These are phyloP conservation scores for Xylaria polymorpha DNA, from an alignment of 2,329 filamentous ascomycete genomes.

Conservation along the genomic window DNA sequence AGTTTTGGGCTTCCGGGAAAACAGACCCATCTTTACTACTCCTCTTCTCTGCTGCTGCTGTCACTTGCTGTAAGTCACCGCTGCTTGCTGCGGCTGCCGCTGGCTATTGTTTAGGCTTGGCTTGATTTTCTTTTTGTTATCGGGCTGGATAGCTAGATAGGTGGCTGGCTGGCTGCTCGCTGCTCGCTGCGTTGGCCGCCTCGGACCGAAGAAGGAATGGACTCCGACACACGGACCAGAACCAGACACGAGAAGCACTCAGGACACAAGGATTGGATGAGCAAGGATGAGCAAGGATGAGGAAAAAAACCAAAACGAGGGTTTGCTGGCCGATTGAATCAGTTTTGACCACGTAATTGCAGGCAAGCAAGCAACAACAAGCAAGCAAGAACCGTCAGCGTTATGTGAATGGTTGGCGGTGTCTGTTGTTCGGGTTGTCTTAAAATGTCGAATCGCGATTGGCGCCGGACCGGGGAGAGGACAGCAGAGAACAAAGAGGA, in stretches of 20 bases:
- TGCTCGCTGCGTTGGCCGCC: constrained; percentile 23
- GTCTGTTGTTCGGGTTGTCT: constrained; percentile 9
- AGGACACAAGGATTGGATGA: constrained; percentile 13
- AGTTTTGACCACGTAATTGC: constrained; percentile 20
- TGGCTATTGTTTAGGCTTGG: constrained; percentile 5
- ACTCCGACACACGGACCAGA: constrained; percentile 35
- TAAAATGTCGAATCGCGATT: constrained; percentile 6
- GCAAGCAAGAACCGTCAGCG: constrained; percentile 9
- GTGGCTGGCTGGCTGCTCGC: not conserved
- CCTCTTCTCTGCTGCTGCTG: not conserved
- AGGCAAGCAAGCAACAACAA: not conserved
- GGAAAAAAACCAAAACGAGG: constrained; percentile 2
- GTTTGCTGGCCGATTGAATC: constrained; percentile 18
- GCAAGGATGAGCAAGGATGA: not conserved
- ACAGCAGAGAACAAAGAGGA: constrained; percentile 26
- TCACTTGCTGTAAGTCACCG: not conserved
- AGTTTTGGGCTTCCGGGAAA: constrained; percentile 66
- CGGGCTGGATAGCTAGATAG: constrained; percentile 6
- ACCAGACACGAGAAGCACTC: constrained; percentile 13
- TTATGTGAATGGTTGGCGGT: not conserved
- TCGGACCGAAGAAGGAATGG: constrained; percentile 28
- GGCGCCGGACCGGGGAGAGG: constrained; percentile 16
- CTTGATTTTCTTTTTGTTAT: not conserved
- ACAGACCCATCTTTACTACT: constrained; percentile 61
- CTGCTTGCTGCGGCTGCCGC: not conserved